Percentiles rank a stretch among this genome's conserved stretches.
Evolutionary conservation across 2,329 filamentous ascomycete species (phyloP).

Genomic region (Sporothrix brasiliensis): DNA sequence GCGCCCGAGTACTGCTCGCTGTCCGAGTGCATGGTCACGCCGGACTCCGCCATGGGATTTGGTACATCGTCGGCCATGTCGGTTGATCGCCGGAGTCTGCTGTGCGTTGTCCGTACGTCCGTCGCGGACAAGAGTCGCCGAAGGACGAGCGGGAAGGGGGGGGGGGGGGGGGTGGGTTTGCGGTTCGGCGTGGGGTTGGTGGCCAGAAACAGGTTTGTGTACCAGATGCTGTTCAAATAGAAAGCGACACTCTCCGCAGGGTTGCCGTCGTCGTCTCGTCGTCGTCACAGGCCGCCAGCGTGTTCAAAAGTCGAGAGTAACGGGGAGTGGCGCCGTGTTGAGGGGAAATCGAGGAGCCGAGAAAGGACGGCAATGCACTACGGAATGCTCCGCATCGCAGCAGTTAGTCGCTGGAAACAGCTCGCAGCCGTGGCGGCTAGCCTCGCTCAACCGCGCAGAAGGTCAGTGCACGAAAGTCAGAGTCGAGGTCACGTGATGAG

Average conservation of each 20-base stretch:
- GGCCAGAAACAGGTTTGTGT: too few relatives aligned
- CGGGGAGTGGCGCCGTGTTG: background rate
- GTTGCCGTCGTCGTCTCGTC: background rate
- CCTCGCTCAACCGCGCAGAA: background rate
- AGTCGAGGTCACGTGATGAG: background rate
- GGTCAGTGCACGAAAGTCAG: background rate
- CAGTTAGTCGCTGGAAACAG: background rate
- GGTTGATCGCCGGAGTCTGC: too few relatives aligned
- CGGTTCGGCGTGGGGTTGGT: too few relatives aligned
- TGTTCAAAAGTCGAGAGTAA: background rate
- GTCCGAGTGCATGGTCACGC: slow-evolving; percentile 78
- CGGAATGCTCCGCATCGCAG: slow-evolving; percentile 8
- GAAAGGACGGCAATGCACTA: slow-evolving; percentile 6
- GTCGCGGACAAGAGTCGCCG: background rate
- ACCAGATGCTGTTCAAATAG: background rate
- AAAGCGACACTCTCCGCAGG: background rate
- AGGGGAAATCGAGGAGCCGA: slow-evolving; percentile 18
- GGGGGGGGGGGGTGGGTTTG: too few relatives aligned
- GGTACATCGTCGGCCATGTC: slow-evolving; percentile 54
- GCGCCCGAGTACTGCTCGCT: slow-evolving; percentile 77
- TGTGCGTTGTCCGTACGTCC: too few relatives aligned
- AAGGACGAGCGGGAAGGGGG: too few relatives aligned
- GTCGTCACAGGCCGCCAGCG: slow-evolving; percentile 6
- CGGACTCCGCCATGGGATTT: slow-evolving; percentile 68
- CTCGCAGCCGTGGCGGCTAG: background rate